Evolutionary conservation across 371 early-diverging fungal species (phyloP), one percentile per base, ranked within the genome.

Genomic region (Cokeromyces recurvatus): DNA sequence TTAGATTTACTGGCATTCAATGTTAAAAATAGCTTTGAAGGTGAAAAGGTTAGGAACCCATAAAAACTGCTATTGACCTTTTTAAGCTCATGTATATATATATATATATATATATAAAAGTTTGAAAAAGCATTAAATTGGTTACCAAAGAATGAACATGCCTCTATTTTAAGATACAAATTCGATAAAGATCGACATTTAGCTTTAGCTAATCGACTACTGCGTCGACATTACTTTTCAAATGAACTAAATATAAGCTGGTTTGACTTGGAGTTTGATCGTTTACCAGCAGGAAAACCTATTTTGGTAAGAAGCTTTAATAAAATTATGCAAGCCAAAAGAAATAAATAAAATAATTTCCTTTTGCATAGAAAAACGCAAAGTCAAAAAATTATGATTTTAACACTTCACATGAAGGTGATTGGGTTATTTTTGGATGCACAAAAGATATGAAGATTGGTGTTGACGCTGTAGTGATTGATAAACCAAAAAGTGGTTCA

Each of bases 381-480:
- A 29, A 29, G 29, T 5, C 29, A 5, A n/a, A 48, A 1, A 14
- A 45, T 5, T 37, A 50, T 16, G 72, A 75, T 45, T 82, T 74
- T 46, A 84, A 84, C 62, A 54, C 66, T 31, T 80, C 82, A 10
- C 85, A 84, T 66, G 78, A 80, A 53, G 82, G 81, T n/a, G 64
- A 78, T 59, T 84, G 77, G 80, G 78, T 79, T 15, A 65, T 77
- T 16, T 67, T 77, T 22, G 74, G 63, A 29, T 66, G 15, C 69
- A 27, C 19, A 45, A 23, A 45, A 31, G 37, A 29, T 17, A 43
- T 51, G 32, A 41, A 46, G 8, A 58, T 84, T 21, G 85, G 85
- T 22, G 59, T 81, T 2, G 82, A 84, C 57, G 68, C 76, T 12
- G 72, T 72, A 7, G 46, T 41, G 22, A 57, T 74, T 16, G 68